Conservation (phyloP, 1,284 basidiomycete genomes). For the Papiliotrema laurentii region DNA sequence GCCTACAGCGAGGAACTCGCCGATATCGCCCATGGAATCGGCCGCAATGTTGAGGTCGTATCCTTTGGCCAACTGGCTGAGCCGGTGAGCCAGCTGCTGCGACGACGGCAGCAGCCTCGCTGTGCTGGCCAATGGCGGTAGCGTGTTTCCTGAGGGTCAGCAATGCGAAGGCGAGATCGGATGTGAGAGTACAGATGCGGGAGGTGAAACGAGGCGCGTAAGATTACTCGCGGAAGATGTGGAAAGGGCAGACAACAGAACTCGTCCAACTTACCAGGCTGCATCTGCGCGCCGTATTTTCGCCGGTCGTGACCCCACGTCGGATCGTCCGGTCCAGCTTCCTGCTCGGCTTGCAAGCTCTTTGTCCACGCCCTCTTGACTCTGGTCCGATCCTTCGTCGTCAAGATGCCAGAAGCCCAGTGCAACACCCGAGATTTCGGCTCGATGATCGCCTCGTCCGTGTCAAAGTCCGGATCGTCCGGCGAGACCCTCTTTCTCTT, state of each 20-base stretch:
- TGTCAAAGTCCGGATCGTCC: slow-evolving; percentile 35
- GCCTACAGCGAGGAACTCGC: slow-evolving; percentile 44
- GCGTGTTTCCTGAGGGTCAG: slow-evolving; percentile 11
- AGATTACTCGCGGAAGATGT: too few species aligned
- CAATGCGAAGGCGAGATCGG: too few species aligned
- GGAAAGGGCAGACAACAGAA: neutral
- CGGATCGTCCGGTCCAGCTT: slow-evolving; percentile 9
- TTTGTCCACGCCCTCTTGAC: slow-evolving; percentile 18
- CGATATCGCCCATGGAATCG: slow-evolving; percentile 28
- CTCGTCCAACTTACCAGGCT: slow-evolving; percentile 11
- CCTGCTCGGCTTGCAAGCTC: slow-evolving; percentile 21
- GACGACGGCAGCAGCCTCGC: slow-evolving; percentile 31
- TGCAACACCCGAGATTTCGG: slow-evolving; percentile 30
- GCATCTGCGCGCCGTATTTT: slow-evolving; percentile 10
- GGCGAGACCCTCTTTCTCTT: slow-evolving; percentile 31
- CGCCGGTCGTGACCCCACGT: slow-evolving; percentile 9
- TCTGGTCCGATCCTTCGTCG: slow-evolving; percentile 29
- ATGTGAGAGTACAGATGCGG: too few species aligned
- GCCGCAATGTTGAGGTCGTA: slow-evolving; percentile 26
- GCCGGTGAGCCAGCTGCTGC: slow-evolving; percentile 28
- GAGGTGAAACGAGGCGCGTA: too few species aligned
- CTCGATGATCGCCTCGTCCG: slow-evolving; percentile 34
- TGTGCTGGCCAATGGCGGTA: slow-evolving; percentile 25
- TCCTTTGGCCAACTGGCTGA: slow-evolving; percentile 30
- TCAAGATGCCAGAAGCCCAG: slow-evolving; percentile 38